These are phyloP conservation scores for Chaetomium tenue DNA, from an alignment of 495 filamentous ascomycete genomes.

Conservation along the genomic window DNA sequence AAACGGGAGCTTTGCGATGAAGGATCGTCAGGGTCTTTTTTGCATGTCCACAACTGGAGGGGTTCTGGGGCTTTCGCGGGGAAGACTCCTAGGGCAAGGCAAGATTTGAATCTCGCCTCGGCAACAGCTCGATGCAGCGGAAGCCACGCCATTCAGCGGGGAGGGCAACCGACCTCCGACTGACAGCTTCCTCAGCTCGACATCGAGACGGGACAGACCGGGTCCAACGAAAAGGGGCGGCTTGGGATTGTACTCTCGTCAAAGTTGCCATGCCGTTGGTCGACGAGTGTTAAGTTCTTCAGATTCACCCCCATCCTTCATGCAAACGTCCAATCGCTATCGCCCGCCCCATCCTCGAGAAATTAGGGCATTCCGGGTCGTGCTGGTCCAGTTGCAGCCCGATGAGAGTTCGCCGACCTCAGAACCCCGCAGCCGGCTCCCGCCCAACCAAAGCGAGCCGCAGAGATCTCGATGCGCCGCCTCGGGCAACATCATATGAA, in stretches of 20 bases:
- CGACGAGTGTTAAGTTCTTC: background rate
- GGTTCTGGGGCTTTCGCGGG: background rate
- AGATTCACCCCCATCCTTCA: background rate
- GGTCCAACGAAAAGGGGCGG: background rate
- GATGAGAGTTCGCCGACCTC: conserved; percentile 8
- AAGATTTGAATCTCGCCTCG: background rate
- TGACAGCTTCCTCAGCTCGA: background rate
- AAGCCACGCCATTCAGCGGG: background rate
- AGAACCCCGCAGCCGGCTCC: conserved; percentile 12
- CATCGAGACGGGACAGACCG: background rate
- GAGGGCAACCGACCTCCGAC: background rate
- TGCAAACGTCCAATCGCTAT: background rate
- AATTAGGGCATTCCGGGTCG: background rate
- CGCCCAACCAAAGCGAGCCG: conserved; percentile 7
- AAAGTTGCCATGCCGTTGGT: background rate
- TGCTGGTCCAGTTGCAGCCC: background rate
- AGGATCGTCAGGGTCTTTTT: conserved; percentile 19
- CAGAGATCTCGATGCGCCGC: conserved; percentile 1
- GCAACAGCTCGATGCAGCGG: background rate
- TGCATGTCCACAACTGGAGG: background rate
- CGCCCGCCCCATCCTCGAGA: background rate
- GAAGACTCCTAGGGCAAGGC: background rate
- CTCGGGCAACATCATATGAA: background rate
- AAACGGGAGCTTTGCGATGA: background rate
- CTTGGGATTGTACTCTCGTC: background rate